A percentile compares a stretch with the other conserved stretches of the same genome.
Conservation (phyloP, 495 filamentous ascomycete genomes). For the Melanomma pulvis-pyrius region DNA sequence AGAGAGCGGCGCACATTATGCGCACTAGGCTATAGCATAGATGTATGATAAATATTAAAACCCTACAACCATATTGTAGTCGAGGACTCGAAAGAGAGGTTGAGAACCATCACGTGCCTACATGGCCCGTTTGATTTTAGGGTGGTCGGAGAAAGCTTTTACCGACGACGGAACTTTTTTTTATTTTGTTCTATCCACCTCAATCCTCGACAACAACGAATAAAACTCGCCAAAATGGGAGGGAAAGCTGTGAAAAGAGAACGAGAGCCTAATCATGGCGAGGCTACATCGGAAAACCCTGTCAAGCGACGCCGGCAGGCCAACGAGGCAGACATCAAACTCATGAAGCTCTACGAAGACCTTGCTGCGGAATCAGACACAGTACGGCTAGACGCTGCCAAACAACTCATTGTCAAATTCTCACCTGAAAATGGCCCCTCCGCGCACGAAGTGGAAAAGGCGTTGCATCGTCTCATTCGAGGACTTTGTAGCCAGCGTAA, state of each 20-base stretch:
- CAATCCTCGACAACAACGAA: background rate
- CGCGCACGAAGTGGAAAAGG: slow-evolving; percentile 39
- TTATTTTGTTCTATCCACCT: background rate
- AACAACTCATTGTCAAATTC: slow-evolving; percentile 46
- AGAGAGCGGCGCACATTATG: too few relatives aligned
- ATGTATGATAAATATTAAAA: too few relatives aligned
- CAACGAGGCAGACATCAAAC: slow-evolving; percentile 36
- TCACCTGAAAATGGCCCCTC: slow-evolving; percentile 33
- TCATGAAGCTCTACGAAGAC: slow-evolving; percentile 39
- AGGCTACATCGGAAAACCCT: background rate
- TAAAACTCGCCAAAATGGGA: slow-evolving; percentile 5
- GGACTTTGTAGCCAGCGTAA: slow-evolving; percentile 90
- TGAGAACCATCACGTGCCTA: too few relatives aligned
- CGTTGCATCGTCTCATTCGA: slow-evolving; percentile 69
- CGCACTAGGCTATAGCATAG: too few relatives aligned
- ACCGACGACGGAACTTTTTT: too few relatives aligned
- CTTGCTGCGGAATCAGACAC: slow-evolving; percentile 48
- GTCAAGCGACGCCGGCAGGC: slow-evolving; percentile 35
- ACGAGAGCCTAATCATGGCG: slow-evolving; percentile 15
- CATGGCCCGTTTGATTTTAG: too few relatives aligned
- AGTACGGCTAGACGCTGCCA: slow-evolving; percentile 48
- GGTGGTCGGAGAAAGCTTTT: too few relatives aligned
- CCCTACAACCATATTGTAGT: too few relatives aligned
- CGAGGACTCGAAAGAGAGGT: too few relatives aligned
- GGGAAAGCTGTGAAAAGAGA: slow-evolving; percentile 33